Conservation (phyloP, 2,329 filamentous ascomycete genomes). For the Cryphonectria parasitica region DNA sequence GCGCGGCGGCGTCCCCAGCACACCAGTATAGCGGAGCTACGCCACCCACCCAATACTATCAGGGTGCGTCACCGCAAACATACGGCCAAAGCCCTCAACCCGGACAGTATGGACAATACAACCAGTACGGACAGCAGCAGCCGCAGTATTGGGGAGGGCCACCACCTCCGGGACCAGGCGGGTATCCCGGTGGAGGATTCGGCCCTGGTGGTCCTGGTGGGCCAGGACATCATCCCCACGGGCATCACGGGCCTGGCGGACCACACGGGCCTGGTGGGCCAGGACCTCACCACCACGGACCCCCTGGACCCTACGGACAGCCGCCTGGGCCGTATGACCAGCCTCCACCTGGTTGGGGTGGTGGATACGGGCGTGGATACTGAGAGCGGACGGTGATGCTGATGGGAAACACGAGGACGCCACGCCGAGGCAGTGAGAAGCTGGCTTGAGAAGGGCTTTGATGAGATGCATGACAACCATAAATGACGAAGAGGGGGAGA, state of each 20-base stretch:
- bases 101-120: slow-evolving; percentile 30
- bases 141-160: slow-evolving; percentile 31
- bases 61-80: slow-evolving; percentile 33
- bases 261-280: background rate
- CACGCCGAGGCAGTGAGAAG: background rate
- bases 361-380: slow-evolving; percentile 23
- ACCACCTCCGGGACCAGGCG: slow-evolving; percentile 24
- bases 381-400: background rate
- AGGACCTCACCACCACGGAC: background rate
- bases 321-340: slow-evolving; percentile 19
- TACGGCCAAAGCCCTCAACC: slow-evolving; percentile 21
- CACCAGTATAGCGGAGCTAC: slow-evolving; percentile 33
- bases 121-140: slow-evolving; percentile 34
- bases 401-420: background rate
- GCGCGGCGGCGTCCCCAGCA: slow-evolving; percentile 28
- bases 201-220: slow-evolving; percentile 26
- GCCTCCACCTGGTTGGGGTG: slow-evolving; percentile 25
- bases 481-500: background rate
- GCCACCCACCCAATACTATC: slow-evolving; percentile 39
- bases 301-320: slow-evolving; percentile 10
- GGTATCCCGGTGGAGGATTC: slow-evolving; percentile 24
- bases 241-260: slow-evolving; percentile 33
- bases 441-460: background rate
- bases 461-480: background rate
- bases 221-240: slow-evolving; percentile 33